phyloP scores from a whole-genome alignment of 2,329 filamentous ascomycete species.

The Calonectria naviculata region DNA sequence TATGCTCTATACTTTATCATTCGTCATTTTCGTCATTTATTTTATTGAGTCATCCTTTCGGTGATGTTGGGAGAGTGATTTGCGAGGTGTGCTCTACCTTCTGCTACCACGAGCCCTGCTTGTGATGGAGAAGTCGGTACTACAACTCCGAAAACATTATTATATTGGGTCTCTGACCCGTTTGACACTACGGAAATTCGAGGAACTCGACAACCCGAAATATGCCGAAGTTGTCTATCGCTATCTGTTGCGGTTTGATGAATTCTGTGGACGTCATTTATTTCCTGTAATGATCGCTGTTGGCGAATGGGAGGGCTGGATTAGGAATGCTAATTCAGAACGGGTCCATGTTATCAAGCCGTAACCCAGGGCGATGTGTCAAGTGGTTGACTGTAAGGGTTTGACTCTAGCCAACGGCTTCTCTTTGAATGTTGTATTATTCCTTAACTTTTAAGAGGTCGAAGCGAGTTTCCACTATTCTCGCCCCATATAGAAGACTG shows the following conservation, averaged over 20 bases:
- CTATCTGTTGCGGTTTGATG: not conserved
- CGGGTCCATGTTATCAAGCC: not conserved
- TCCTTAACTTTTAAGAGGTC: constrained; percentile 8
- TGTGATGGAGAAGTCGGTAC: not conserved
- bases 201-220: not conserved
- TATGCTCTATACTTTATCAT: too few species aligned
- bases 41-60: too few species aligned
- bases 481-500: not conserved
- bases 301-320: not conserved
- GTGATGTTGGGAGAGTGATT: too few species aligned
- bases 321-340: not conserved
- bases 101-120: too few species aligned
- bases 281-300: not conserved
- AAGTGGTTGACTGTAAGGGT: constrained; percentile 9
- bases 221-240: not conserved
- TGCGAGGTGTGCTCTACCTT: too few species aligned
- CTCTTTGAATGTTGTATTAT: constrained; percentile 2
- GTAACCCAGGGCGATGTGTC: not conserved
- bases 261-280: not conserved
- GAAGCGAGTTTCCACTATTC: not conserved
- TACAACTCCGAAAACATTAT: not conserved
- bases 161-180: not conserved
- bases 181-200: not conserved
- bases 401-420: not conserved
- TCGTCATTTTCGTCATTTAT: too few species aligned